Evolutionary conservation across 306 rosid genomes (phyloP).

Genomic region (Quercus variabilis): DNA sequence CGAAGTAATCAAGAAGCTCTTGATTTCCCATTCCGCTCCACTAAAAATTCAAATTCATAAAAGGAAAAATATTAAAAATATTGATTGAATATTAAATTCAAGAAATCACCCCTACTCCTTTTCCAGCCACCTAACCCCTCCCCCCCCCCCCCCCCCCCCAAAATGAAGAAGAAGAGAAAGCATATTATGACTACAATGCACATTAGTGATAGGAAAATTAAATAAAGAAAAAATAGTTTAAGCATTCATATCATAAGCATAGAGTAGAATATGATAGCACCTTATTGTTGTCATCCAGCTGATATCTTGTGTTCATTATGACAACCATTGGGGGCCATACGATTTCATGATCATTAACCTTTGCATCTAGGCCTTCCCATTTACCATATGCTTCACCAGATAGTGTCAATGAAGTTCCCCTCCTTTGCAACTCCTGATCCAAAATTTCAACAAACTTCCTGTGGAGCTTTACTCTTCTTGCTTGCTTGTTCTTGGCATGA

Average conservation of each 20-base stretch:
- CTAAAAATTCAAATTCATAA: constrained; percentile 30
- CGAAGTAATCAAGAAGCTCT: constrained; percentile 46
- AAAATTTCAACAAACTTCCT: constrained; percentile 41
- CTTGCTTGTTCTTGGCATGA: constrained; percentile 42
- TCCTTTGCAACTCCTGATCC: constrained; percentile 40
- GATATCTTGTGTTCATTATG: constrained; percentile 45
- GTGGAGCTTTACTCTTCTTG: constrained; percentile 45
- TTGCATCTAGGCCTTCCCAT: constrained; percentile 48
- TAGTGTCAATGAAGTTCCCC: constrained; percentile 20
- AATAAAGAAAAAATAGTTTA: not conserved
- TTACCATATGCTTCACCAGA: constrained; percentile 27
- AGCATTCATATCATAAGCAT: not conserved
- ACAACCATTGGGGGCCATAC: constrained; percentile 65
- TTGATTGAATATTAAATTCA: too few relatives aligned
- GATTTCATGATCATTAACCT: constrained; percentile 44
- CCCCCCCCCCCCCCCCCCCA: too few relatives aligned
- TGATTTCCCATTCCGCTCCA: constrained; percentile 55
- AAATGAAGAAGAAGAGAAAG: not conserved
- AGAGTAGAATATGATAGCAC: constrained; percentile 13
- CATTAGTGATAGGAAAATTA: not conserved
- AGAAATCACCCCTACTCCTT: too few relatives aligned
- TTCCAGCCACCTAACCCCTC: too few relatives aligned
- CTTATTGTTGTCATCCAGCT: constrained; percentile 33
- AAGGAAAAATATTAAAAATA: not conserved
- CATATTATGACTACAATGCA: not conserved